Percentiles rank a stretch among this genome's conserved stretches.
phyloP scores from a whole-genome alignment of 352 stramenopile genomes.

The Globisporangium middletonii region DNA sequence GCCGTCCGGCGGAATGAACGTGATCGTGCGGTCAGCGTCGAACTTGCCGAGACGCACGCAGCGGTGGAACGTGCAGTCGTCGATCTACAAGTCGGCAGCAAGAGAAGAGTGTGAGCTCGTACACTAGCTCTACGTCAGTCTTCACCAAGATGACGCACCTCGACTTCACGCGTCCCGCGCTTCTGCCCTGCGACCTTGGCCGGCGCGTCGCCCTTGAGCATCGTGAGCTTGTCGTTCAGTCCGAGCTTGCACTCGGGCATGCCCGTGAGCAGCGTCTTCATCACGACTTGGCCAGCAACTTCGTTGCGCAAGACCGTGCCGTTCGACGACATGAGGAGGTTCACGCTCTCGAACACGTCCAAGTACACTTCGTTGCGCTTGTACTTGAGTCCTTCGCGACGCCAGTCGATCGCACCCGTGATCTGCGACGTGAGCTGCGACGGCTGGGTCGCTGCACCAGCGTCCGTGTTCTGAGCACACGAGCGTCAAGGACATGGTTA shows the following conservation, averaged over 20 bases:
- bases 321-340: slow-evolving; percentile 94
- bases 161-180: slow-evolving; percentile 66
- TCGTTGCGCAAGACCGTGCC: slow-evolving; percentile 94
- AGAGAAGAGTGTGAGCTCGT: background rate
- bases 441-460: slow-evolving; percentile 87
- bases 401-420: slow-evolving; percentile 86
- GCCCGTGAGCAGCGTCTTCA: slow-evolving; percentile 97
- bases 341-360: slow-evolving; percentile 96
- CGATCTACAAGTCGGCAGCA: slow-evolving; percentile 62
- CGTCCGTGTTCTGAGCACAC: slow-evolving; percentile 75
- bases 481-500: background rate
- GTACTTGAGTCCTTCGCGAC: slow-evolving; percentile 96
- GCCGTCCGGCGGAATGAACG: slow-evolving; percentile 97
- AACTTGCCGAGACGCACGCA: slow-evolving; percentile 98
- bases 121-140: background rate
- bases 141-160: slow-evolving; percentile 16
- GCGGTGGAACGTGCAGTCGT: slow-evolving; percentile 98
- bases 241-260: slow-evolving; percentile 99
- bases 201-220: slow-evolving; percentile 89
- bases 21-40: slow-evolving; percentile 95
- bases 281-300: slow-evolving; percentile 94
- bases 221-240: slow-evolving; percentile 98
- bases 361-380: slow-evolving; percentile 99
- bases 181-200: slow-evolving; percentile 66
- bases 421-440: slow-evolving; percentile 81